Evolutionary conservation across 1,139 yeast species (phyloP).

Genomic region (Petasospora fabianii): DNA sequence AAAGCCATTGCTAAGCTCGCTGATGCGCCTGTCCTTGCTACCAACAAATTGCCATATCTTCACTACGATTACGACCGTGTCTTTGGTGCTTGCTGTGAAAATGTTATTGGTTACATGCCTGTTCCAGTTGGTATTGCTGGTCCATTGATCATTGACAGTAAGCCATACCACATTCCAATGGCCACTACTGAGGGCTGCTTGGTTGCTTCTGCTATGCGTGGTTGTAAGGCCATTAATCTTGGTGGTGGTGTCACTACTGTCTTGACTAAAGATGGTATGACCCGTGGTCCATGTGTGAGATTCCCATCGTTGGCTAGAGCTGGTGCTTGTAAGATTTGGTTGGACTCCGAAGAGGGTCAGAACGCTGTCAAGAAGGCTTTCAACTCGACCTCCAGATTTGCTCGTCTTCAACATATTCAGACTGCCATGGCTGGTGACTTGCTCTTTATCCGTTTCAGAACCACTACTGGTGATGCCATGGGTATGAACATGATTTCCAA

Average conservation of each 20-base stretch:
- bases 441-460: constrained; percentile 84
- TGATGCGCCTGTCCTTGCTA: constrained; percentile 73
- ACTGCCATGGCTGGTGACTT: constrained; percentile 96
- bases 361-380: constrained; percentile 78
- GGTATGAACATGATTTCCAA: constrained; percentile 99
- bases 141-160: constrained; percentile 86
- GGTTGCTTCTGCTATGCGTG: constrained; percentile 98
- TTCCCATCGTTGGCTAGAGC: constrained; percentile 82
- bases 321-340: constrained; percentile 93
- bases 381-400: constrained; percentile 95
- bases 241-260: constrained; percentile 97
- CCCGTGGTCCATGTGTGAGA: constrained; percentile 96
- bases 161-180: constrained; percentile 89
- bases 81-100: constrained; percentile 98
- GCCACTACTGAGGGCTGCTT: constrained; percentile 99
- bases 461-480: constrained; percentile 99
- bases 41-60: constrained; percentile 70
- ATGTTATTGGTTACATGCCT: constrained; percentile 95
- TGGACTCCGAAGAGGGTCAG: constrained; percentile 94
- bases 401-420: constrained; percentile 84
- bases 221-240: constrained; percentile 95
- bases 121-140: constrained; percentile 98
- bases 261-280: constrained; percentile 95
- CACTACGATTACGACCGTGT: constrained; percentile 93
- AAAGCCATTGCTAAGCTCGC: constrained; percentile 83